Evolutionary conservation across 176 grass and related monocot genomes (phyloP).

Genomic region (Echinochloa phyllopogon): DNA sequence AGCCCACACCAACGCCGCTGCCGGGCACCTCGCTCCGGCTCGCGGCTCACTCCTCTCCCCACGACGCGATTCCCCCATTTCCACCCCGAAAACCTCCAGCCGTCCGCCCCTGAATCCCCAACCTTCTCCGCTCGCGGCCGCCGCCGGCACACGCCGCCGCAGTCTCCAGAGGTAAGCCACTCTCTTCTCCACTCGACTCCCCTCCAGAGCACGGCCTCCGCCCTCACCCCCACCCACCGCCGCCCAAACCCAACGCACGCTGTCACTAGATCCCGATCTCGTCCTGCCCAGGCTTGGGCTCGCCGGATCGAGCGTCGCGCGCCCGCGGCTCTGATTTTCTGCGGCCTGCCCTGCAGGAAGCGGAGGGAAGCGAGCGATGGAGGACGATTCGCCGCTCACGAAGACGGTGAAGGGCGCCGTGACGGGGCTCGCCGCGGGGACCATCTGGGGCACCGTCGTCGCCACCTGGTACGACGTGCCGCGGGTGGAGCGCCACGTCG

Average conservation of each 20-base stretch:
- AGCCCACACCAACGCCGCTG: not conserved
- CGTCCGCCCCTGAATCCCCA: constrained; percentile 21
- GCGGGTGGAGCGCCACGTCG: constrained; percentile 88
- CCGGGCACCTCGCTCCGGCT: not conserved
- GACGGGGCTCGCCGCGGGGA: constrained; percentile 71
- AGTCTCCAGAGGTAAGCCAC: constrained; percentile 33
- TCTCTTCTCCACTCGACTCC: not conserved
- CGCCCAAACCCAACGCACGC: constrained; percentile 6
- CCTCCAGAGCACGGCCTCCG: not conserved
- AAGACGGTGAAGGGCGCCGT: constrained; percentile 86
- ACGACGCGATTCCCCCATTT: constrained; percentile 41
- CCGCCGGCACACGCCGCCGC: constrained; percentile 36
- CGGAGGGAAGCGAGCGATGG: constrained; percentile 48
- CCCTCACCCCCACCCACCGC: not conserved
- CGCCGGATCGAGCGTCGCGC: not conserved
- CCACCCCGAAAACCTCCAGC: constrained; percentile 20
- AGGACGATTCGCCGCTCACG: constrained; percentile 64
- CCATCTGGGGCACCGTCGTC: constrained; percentile 89
- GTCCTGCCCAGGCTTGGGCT: constrained; percentile 2
- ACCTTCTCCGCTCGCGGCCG: constrained; percentile 14
- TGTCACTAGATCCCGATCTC: constrained; percentile 49
- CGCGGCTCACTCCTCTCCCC: not conserved
- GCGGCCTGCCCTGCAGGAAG: constrained; percentile 11
- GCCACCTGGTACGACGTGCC: constrained; percentile 99
- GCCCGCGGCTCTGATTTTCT: not conserved